Conservation (phyloP, 2,329 filamentous ascomycete genomes). For the Trichophyton schoenleinii region DNA sequence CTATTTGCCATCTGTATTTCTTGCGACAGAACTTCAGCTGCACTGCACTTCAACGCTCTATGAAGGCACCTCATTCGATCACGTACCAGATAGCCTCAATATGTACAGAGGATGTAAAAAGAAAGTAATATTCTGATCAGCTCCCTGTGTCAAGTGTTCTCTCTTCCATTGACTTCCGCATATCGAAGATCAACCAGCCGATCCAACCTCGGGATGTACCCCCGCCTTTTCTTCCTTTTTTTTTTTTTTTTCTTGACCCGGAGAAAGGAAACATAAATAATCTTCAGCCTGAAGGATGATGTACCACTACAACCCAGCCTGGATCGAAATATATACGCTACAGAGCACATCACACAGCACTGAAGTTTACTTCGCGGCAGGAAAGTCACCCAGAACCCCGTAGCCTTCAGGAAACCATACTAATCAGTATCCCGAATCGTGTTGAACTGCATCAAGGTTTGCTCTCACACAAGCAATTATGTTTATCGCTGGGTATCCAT, state of each 20-base stretch:
- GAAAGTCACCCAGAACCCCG: not conserved
- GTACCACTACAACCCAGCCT: not conserved
- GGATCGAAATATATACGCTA: not conserved
- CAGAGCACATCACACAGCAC: not conserved
- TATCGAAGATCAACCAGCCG: not conserved
- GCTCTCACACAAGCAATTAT: not conserved
- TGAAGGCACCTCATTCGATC: not conserved
- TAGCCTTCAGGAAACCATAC: not conserved
- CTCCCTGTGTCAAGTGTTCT: not conserved
- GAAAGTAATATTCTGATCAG: not conserved
- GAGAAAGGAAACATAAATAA: not conserved
- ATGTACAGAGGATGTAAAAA: not conserved
- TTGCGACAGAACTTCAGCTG: not conserved
- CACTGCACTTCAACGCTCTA: not conserved
- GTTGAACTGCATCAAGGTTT: not conserved
- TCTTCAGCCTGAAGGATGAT: not conserved
- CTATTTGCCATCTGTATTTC: not conserved
- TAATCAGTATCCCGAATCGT: not conserved
- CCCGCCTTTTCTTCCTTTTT: not conserved
- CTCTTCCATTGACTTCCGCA: not conserved
- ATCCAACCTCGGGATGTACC: not conserved
- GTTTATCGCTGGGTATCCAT: not conserved
- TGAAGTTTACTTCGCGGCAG: not conserved
- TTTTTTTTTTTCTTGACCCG: not conserved
- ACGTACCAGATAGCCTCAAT: not conserved